phyloP scores from a whole-genome alignment of 208 protist species.

The Herpetomonas samuelpessoai region DNA sequence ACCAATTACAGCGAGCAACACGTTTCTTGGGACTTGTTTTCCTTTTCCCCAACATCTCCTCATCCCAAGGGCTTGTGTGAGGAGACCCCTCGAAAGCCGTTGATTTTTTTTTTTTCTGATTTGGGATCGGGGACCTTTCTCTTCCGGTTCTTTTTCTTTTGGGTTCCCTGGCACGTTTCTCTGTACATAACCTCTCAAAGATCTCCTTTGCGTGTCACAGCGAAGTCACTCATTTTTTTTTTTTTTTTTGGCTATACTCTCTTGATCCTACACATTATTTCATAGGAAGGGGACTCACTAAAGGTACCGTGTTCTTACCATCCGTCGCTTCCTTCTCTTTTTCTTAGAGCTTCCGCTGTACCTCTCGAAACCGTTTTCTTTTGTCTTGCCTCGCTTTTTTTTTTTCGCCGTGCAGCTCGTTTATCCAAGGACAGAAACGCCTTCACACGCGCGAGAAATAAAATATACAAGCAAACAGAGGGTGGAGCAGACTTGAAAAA shows the following conservation, averaged over 20 bases:
- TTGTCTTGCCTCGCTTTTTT: neutral
- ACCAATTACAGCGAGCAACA: no score
- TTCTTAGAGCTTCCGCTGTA: no score
- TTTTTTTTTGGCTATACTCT: no score
- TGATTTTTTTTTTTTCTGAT: slow-evolving; percentile 8
- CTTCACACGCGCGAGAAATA: neutral
- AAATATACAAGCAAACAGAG: neutral
- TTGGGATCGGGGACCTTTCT: slow-evolving; percentile 9
- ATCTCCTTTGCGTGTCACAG: no score
- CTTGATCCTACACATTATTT: no score
- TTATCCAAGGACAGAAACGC: neutral
- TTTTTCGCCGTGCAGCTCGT: neutral
- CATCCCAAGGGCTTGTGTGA: neutral
- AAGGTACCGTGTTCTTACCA: neutral
- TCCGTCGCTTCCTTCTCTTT: neutral
- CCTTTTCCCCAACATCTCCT: slow-evolving; percentile 5
- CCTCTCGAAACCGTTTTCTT: neutral
- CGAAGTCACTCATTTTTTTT: no score
- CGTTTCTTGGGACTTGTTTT: neutral
- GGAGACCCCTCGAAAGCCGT: neutral
- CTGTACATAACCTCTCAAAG: neutral
- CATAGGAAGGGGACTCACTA: neutral
- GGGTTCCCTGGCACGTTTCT: slow-evolving; percentile 1
- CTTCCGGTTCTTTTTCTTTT: slow-evolving; percentile 7
- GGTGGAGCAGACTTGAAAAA: neutral